Evolutionary conservation across 208 protist species (phyloP), one percentile per base, ranked within the genome.

Genomic region (Phytomonas sp.): DNA sequence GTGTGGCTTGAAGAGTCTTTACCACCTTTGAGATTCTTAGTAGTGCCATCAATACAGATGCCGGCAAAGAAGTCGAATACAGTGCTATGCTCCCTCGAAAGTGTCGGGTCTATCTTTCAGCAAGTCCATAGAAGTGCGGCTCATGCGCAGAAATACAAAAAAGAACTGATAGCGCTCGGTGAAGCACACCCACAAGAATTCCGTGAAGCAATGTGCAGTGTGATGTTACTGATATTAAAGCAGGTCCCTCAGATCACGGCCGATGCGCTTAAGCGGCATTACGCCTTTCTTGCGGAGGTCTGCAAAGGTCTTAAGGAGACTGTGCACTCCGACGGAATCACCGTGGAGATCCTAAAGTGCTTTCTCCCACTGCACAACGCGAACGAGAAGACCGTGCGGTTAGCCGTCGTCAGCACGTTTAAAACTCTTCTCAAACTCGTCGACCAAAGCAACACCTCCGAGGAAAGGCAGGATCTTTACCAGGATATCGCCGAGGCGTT

Each of bases 391-490:
- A 62, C 73, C 2, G 89, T 96, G n/a, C 88, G 91, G 0, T 78
- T 93, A 34, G 80, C 81, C 43, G 88, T 94, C 63, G 84, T 93
- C 28, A 75, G 73, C 3, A 82, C 83, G 31, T 85, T 90, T 65
- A 87, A 92, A 34, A 74, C 81, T 2, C 72, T 96, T 20, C 80
- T 96, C 28, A 82, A 81, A 66, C 85, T 88, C 4, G 82, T 94
- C 13, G 91, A 96, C 73, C 84, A 89, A 73, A 70, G 60, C n/a
- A 81, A 92, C 72, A 78, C 78, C n/a, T 82, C 80, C 0, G 91
- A 93, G 61, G 85, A 85, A 72, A 78, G 91, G 32, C 88, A 94
- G 75, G 84, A 88, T 51, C 88, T 94, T 69, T 94, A 96, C 70
- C 85, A 96, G 68, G 77, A 84, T 34, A 36, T 79, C 13, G 87